phyloP scores from a whole-genome alignment of 2,329 filamentous ascomycete genomes.

The Tolypocladium capitatum region DNA sequence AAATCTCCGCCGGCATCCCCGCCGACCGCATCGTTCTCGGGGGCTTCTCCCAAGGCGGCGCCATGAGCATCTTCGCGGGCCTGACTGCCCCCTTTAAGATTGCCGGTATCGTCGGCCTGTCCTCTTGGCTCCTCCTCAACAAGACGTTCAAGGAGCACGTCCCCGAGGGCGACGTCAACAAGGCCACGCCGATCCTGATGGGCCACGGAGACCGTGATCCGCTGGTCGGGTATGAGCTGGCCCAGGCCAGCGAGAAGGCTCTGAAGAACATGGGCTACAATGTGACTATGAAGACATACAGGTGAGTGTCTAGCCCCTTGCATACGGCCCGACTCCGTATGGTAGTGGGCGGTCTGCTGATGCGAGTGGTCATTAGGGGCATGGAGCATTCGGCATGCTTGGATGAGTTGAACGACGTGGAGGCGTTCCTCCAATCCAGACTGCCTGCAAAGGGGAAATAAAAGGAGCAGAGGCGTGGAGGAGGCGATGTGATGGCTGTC shows the following conservation, averaged over 20 bases:
- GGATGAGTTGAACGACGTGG: slow-evolving; percentile 71
- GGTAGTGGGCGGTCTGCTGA: not conserved
- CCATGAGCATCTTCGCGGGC: slow-evolving; percentile 68
- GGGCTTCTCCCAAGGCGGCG: slow-evolving; percentile 74
- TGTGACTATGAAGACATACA: slow-evolving; percentile 64
- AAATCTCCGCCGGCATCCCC: slow-evolving; percentile 68
- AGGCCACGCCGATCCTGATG: slow-evolving; percentile 75
- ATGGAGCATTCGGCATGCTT: slow-evolving; percentile 65
- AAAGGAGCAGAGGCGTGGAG: not conserved
- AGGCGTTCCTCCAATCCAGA: slow-evolving; percentile 37
- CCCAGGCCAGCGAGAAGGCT: slow-evolving; percentile 49
- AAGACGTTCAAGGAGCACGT: slow-evolving; percentile 26
- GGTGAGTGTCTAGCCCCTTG: slow-evolving; percentile 30
- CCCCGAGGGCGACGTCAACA: slow-evolving; percentile 29
- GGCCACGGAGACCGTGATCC: slow-evolving; percentile 71
- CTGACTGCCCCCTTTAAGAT: slow-evolving; percentile 59
- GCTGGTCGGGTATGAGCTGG: slow-evolving; percentile 58
- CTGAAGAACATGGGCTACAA: slow-evolving; percentile 59
- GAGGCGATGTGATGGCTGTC: not conserved
- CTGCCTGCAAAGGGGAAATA: slow-evolving; percentile 24
- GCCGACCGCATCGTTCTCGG: slow-evolving; percentile 71
- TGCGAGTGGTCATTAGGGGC: slow-evolving; percentile 27
- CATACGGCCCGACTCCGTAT: not conserved
- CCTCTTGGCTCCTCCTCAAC: slow-evolving; percentile 62
- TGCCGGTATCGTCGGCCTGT: slow-evolving; percentile 72